Evolutionary conservation across 2,329 filamentous ascomycete genomes (phyloP), one percentile per base, ranked within the genome.

Genomic region (Aspergillus phoenicis): DNA sequence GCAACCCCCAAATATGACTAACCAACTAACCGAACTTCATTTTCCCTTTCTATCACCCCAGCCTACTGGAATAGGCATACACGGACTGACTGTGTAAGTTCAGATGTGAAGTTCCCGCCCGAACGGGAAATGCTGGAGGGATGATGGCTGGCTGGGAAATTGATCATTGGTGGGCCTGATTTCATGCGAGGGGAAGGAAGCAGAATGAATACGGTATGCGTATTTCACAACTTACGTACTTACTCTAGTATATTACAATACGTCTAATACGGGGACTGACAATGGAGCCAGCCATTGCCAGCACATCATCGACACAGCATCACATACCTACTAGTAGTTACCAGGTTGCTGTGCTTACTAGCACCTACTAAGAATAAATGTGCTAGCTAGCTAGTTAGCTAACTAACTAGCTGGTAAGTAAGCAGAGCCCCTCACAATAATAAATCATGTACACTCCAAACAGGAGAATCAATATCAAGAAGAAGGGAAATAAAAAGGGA

Each of bases 121-220:
- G 47, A 52, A 55, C 39, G 39, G 52, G 52, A 20, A 55, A 55
- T 55, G 38, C 52, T 51, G 39, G 20, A 24, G 28, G 36, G 24
- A 30, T 15, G 39, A 36, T 43, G 54, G 62, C 62, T 64, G 60
- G 62, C 62, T 60, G 62, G 56, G 24, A 39, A 52, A 53, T 58
- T 51, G 30, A 59, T 55, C 52, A 61, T 62, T 63, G 60, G 62
- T 60, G 60, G 62, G 62, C 58, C 62, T 59, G 57, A 62, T 28
- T 28, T 26, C 33, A 58, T 55, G 54, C 58, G 60, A 62, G 60
- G 62, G 59, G 59, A 28, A 17, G 52, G 52, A 39, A 20, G 51
- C 36, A 45, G 22, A 15, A 24, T 15, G 11, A 17, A 41, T 54
- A 55, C 52, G 33, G 52, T 55, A 55, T 15, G 10, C 17, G 45